Evolutionary conservation across 768 basidiomycete species (phyloP).

Genomic region (Podaxis pistillaris): DNA sequence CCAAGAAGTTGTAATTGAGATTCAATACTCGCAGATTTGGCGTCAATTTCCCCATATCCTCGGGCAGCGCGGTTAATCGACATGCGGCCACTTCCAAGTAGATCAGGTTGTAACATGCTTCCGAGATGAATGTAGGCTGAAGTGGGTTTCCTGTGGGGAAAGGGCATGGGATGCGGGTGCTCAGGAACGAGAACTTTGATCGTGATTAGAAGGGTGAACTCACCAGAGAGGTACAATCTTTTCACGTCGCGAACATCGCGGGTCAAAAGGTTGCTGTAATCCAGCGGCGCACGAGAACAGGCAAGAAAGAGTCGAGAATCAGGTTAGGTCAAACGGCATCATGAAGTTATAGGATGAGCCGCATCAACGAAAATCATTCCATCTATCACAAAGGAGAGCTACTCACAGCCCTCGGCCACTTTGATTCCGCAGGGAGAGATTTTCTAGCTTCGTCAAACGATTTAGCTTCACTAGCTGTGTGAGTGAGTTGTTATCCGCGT

Average conservation of each 20-base stretch:
- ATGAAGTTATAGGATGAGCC: slow-evolving; percentile 13
- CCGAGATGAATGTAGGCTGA: slow-evolving; percentile 55
- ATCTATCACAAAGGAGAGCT: slow-evolving; percentile 22
- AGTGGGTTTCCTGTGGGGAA: slow-evolving; percentile 66
- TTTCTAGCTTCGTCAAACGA: slow-evolving; percentile 74
- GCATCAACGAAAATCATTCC: slow-evolving; percentile 19
- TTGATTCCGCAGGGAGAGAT: slow-evolving; percentile 90
- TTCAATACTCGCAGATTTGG: slow-evolving; percentile 92
- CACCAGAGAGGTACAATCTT: slow-evolving; percentile 92
- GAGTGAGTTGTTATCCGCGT: slow-evolving; percentile 84
- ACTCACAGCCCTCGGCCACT: slow-evolving; percentile 73
- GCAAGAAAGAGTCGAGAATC: slow-evolving; percentile 11
- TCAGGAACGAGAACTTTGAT: slow-evolving; percentile 12
- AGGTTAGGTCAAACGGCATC: slow-evolving; percentile 8
- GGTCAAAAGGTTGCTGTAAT: slow-evolving; percentile 42
- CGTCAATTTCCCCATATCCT: slow-evolving; percentile 55
- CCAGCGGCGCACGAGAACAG: slow-evolving; percentile 4
- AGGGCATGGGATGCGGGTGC: slow-evolving; percentile 14
- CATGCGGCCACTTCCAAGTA: slow-evolving; percentile 93
- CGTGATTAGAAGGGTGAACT: slow-evolving; percentile 29
- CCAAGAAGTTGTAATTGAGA: slow-evolving; percentile 96
- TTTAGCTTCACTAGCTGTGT: slow-evolving; percentile 49
- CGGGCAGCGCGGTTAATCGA: slow-evolving; percentile 73
- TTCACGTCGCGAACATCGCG: slow-evolving; percentile 89
- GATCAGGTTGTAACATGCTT: slow-evolving; percentile 83